Base-by-base conservation (phyloP, 2,329 filamentous ascomycete species). In the Fusarium cicatricum region DNA sequence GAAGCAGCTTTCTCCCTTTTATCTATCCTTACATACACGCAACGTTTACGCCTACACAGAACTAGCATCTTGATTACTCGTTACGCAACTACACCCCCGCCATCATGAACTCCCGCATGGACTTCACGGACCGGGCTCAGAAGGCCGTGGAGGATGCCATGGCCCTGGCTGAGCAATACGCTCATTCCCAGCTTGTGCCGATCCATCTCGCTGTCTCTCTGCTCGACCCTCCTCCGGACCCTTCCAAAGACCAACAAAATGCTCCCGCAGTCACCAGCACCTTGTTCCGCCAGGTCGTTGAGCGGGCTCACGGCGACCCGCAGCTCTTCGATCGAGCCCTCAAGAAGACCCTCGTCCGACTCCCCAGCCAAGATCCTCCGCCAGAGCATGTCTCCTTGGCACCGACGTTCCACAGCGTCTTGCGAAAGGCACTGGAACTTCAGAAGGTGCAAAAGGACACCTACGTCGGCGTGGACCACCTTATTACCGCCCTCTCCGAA, bases 361-460 rank as follows among this genome's bases (percentile, higher is more conserved):
- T 97, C 68, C 94, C 95, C 4, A 96, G 91, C 71, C 95, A 99
- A 78, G 92, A 97, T 67, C 95, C 95, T 12, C 93, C 95, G 11
- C 95, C 95, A 57, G 94, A 98, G 72, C 86, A 90, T 66, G 88
- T 96, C 52, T 87, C 90, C 49, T 86, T 96, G 68, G 88, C 93
- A 11, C 92, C 92, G 1, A 82, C 87, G 9, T 93, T 98, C 76
- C 86, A 89, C 60, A 91, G 90, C 66, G 85, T 97, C 52, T 82
- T 99, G 45, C 86, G 92, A 66, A 86, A 91, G 65, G 92, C 95
- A 2, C 88, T 90, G 74, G 92, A 98, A 28, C 77, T 99, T 49
- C 94, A 96, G 68, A 97, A 96, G 78, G 92, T 93, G n/a, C 95
- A 99, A 70, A 98, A 97, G 70, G 95, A 99, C 74, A 91, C 87